Evolutionary conservation across 2,329 filamentous ascomycete species (phyloP), one percentile per base, ranked within the genome.

Genomic region (Pyrenochaeta sp.): DNA sequence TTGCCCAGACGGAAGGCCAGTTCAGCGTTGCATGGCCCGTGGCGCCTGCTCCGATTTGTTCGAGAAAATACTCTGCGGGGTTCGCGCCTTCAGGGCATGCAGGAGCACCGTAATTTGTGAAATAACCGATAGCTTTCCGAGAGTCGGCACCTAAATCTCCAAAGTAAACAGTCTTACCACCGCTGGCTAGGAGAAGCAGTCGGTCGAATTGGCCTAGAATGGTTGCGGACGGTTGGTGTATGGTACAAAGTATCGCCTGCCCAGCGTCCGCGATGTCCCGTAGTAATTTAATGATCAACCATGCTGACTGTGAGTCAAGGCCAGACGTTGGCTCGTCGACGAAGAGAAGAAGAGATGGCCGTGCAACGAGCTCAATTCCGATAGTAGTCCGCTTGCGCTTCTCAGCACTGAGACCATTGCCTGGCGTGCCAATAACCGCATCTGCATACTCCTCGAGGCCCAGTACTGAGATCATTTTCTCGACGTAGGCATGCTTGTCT

Each of bases 151-250:
- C 91, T 58, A 93, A 88, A 1, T 91, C 86, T 50, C 90, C 91
- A 72, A 92, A 93, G 79, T 94, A 94, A 36, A 93, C 87, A 0
- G 88, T 91, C 71, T 82, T 85, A 52, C 91, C 91, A 48, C 90
- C 90, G 70, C 86, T 88, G 28, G 87, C 87, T 7, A 94, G 81
- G 78, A 94, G 90, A 27, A 93, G 83, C 3, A 95, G 84, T 46
- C 89, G 85, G 68, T 94, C 90, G 72, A 95, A 97, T 52, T 90
- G 88, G 74, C 96, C 90, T 81, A 97, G 96, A 34, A 97, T 84
- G 83, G 93, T 91, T 25, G 92, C 91, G 4, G 92, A 96, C 13
- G 93, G 93, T 77, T 97, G 93, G 76, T 97, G 93, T 59, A 97
- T 96, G 0, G 93, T 97, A 79, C 92, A 96, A 12, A 97, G 86